Conservation (phyloP, 2,329 filamentous ascomycete species). For the Pyrenochaeta sp. region DNA sequence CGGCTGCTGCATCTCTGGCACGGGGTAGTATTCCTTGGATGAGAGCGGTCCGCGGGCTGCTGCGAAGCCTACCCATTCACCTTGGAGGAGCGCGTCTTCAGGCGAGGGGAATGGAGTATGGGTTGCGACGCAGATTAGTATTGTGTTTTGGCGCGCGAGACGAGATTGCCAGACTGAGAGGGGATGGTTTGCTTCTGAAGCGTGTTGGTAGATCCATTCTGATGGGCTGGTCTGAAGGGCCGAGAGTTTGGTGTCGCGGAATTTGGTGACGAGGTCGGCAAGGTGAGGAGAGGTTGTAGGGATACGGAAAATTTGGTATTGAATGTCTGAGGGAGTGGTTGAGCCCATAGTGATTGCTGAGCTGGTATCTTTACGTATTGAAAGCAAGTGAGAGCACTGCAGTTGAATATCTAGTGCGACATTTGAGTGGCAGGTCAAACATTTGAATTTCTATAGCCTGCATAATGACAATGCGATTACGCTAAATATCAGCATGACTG, state of each 20-base stretch:
- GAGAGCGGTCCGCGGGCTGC: slow-evolving; percentile 24
- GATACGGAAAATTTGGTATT: slow-evolving; percentile 22
- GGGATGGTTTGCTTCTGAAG: slow-evolving; percentile 17
- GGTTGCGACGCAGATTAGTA: slow-evolving; percentile 13
- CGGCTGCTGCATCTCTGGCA: slow-evolving; percentile 16
- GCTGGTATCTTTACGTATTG: not conserved
- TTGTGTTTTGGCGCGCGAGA: slow-evolving; percentile 6
- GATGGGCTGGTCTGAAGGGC: slow-evolving; percentile 27
- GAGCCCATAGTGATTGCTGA: not conserved
- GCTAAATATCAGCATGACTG: not conserved
- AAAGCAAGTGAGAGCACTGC: not conserved
- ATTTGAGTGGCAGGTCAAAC: not conserved
- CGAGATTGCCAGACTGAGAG: slow-evolving; percentile 21
- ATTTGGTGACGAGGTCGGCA: slow-evolving; percentile 20
- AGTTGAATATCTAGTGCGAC: not conserved
- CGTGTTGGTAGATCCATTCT: slow-evolving; percentile 20
- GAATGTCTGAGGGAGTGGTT: not conserved
- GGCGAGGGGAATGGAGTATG: not conserved
- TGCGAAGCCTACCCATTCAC: slow-evolving; percentile 29
- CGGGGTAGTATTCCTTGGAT: slow-evolving; percentile 21
- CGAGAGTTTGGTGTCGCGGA: slow-evolving; percentile 22
- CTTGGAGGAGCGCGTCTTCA: slow-evolving; percentile 17
- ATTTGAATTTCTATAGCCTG: too few relatives aligned
- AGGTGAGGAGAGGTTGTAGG: slow-evolving; percentile 14
- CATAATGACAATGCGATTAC: not conserved